Conservation (phyloP, 805 yeast genomes). For the Aciculoconidium aculeatum region DNA sequence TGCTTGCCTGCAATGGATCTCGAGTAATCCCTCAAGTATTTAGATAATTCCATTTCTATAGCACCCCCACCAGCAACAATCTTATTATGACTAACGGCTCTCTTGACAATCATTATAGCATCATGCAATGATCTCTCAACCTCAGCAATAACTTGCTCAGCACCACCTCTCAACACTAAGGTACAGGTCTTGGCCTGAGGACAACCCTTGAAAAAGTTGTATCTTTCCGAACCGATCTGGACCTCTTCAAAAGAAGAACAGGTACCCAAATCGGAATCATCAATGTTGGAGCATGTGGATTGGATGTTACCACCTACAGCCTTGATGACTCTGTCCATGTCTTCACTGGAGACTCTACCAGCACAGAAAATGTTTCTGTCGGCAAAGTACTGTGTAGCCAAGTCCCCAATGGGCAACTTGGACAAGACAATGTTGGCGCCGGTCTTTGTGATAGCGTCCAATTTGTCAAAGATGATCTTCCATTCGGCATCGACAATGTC, state of each 20-base stretch:
- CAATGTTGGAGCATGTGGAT: constrained; percentile 64
- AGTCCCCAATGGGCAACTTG: constrained; percentile 93
- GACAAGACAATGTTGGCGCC: constrained; percentile 94
- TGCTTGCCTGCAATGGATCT: constrained; percentile 92
- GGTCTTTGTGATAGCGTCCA: constrained; percentile 71
- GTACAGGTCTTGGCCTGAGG: constrained; percentile 93
- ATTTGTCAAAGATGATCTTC: constrained; percentile 83
- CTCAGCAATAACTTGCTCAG: constrained; percentile 96
- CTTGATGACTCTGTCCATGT: constrained; percentile 83
- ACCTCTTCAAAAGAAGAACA: constrained; percentile 85
- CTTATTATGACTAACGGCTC: constrained; percentile 80
- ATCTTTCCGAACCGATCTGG: constrained; percentile 95
- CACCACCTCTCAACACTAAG: constrained; percentile 90
- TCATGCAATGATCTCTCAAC: constrained; percentile 97
- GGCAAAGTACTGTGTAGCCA: constrained; percentile 98
- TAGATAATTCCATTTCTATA: constrained; percentile 93
- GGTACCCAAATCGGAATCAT: constrained; percentile 66
- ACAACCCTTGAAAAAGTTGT: constrained; percentile 88
- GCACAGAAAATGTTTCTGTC: constrained; percentile 96
- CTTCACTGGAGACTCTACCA: constrained; percentile 85
- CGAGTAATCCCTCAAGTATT: constrained; percentile 78
- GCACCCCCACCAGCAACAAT: constrained; percentile 99
- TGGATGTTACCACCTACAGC: constrained; percentile 94
- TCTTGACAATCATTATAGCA: constrained; percentile 96
- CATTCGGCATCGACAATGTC: constrained; percentile 98